Conservation (phyloP, 2,329 filamentous ascomycete species). For the Pseudogymnoascus sp. region DNA sequence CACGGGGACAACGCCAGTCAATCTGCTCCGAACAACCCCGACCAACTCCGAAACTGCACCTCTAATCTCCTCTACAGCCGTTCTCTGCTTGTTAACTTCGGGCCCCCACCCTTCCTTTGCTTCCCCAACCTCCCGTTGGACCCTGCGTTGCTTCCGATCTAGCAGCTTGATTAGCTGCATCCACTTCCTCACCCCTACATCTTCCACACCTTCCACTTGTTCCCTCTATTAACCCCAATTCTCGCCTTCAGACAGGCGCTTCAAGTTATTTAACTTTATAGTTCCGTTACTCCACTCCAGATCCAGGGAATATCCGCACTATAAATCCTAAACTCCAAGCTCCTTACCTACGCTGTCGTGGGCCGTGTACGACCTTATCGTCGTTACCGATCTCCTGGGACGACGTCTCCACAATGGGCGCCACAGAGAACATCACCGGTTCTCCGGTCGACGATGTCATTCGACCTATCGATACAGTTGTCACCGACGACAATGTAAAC, state of each 20-base stretch:
- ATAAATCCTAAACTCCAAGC: background rate
- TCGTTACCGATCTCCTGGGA: conserved; percentile 8
- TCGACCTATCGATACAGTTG: background rate
- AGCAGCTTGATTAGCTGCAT: background rate
- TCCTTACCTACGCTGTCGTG: background rate
- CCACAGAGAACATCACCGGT: background rate
- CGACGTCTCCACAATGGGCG: conserved; percentile 9
- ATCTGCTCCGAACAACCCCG: background rate
- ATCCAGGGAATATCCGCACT: background rate
- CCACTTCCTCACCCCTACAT: background rate
- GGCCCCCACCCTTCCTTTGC: background rate
- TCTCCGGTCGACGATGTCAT: background rate
- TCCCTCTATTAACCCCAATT: background rate
- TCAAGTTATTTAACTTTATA: background rate
- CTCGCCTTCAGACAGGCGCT: background rate
- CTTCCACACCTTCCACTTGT: background rate
- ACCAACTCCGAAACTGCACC: background rate
- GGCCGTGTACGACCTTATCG: background rate
- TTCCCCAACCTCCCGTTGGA: background rate
- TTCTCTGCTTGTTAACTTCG: background rate
- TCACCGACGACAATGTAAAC: background rate
- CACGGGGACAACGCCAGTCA: background rate
- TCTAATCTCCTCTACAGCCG: background rate
- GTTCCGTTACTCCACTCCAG: background rate
- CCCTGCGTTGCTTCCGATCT: background rate